Base-by-base conservation (phyloP, 2,329 filamentous ascomycete species). In the Trichothecium sympodiale region DNA sequence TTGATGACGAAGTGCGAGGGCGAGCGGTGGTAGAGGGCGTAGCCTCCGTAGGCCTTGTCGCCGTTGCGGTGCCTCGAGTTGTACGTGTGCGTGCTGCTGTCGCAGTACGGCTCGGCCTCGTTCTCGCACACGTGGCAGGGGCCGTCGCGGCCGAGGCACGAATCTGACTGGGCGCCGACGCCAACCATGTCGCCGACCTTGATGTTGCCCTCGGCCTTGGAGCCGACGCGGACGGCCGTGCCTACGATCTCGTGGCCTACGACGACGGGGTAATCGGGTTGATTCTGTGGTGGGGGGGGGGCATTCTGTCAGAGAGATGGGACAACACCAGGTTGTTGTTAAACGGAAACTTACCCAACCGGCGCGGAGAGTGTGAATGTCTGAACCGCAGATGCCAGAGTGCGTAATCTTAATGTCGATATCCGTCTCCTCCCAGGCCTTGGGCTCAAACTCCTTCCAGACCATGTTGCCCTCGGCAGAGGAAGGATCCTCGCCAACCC, bases 231-330 rank as follows among this genome's bases (percentile, higher is more conserved):
- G 17, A 71, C 64, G 7, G 67, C 70, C 7, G 58, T 65, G 20
- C 77, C 77, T 38, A 80, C 67, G 23, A 81, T 80, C 46, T 82
- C 77, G 51, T 81, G 77, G 32, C 77, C 77, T 16, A 77, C 71
- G 29, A 71, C 70, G 51, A 65, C 65, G 26, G 65, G 65, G 55
- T 54, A 56, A 10, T 31, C 33, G 4, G 44, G 45, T 6, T 49
- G 44, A 26, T 42, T 40, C n/a, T 43, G n/a, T 9, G n/a, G n/a
- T n/a, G n/a, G n/a, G n/a, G n/a, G n/a, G n/a, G n/a, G n/a, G n/a
- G n/a, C n/a, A n/a, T n/a, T n/a, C n/a, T n/a, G n/a, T n/a, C n/a
- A n/a, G n/a, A n/a, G n/a, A n/a, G n/a, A n/a, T n/a, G n/a, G n/a
- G n/a, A n/a, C n/a, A n/a, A n/a, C n/a, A n/a, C n/a, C n/a, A n/a